phyloP scores from a whole-genome alignment of 768 basidiomycete genomes.

The Pleurotus salmoneostramineus region DNA sequence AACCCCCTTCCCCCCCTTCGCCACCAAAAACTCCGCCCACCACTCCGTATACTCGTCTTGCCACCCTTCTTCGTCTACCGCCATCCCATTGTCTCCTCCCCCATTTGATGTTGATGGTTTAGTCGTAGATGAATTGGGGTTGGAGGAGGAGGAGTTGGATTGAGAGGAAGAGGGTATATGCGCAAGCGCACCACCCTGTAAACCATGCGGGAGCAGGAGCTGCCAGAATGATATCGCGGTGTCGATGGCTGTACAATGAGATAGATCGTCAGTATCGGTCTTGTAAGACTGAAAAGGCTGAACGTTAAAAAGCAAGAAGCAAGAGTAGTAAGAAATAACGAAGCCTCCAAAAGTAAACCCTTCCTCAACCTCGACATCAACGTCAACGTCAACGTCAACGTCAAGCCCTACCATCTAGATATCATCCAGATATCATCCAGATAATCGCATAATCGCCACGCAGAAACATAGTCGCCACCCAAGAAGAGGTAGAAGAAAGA shows the following conservation, averaged over 20 bases:
- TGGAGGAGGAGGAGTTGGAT: too few species aligned
- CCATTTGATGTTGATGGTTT: slow-evolving; percentile 30
- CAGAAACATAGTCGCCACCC: too few species aligned
- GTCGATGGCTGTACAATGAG: slow-evolving; percentile 47
- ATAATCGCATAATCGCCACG: too few species aligned
- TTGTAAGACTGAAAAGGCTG: not conserved
- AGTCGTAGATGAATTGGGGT: too few species aligned
- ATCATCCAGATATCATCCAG: too few species aligned
- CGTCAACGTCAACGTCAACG: too few species aligned
- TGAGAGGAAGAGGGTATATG: slow-evolving; percentile 20
- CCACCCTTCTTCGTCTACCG: slow-evolving; percentile 56
- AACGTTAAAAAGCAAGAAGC: too few species aligned
- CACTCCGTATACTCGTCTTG: slow-evolving; percentile 53
- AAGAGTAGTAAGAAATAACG: too few species aligned
- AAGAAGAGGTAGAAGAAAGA: too few species aligned
- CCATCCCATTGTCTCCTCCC: slow-evolving; percentile 36
- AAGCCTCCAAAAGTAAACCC: too few species aligned
- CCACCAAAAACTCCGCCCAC: slow-evolving; percentile 78
- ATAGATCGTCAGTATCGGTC: not conserved
- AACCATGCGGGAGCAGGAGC: slow-evolving; percentile 71
- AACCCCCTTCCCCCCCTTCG: slow-evolving; percentile 68
- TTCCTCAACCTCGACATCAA: too few species aligned
- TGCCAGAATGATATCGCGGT: slow-evolving; percentile 75
- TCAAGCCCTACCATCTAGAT: too few species aligned
- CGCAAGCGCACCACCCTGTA: slow-evolving; percentile 61